Percentiles rank a stretch among this genome's conserved stretches.
Evolutionary conservation across 2,329 filamentous ascomycete genomes (phyloP).

Genomic region (Colletotrichum eremochloae): DNA sequence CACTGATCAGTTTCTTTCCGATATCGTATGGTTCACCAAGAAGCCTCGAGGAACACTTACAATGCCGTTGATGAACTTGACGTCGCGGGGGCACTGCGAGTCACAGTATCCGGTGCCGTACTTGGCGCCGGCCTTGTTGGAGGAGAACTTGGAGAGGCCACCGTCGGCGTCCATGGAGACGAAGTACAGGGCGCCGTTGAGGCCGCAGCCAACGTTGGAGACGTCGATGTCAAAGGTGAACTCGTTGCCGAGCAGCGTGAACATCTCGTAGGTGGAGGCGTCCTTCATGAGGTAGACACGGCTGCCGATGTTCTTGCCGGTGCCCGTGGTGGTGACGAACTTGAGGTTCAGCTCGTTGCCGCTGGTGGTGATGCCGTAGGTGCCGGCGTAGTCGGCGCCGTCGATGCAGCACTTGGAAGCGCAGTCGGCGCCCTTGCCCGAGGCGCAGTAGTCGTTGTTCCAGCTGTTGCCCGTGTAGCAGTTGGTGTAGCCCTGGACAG

Average conservation of each 20-base stretch:
- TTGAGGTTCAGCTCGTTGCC: conserved; percentile 66
- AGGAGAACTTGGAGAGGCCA: conserved; percentile 62
- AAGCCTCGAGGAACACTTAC: conserved; percentile 47
- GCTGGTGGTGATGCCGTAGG: conserved; percentile 67
- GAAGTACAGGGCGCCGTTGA: conserved; percentile 80
- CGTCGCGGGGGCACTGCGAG: conserved; percentile 65
- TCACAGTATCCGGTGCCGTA: conserved; percentile 72
- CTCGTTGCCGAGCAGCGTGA: conserved; percentile 75
- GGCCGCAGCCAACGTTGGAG: conserved; percentile 75
- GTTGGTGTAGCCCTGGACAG: conserved; percentile 61
- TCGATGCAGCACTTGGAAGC: conserved; percentile 66
- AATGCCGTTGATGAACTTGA: conserved; percentile 70
- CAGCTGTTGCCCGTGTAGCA: conserved; percentile 69
- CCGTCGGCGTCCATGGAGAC: conserved; percentile 71
- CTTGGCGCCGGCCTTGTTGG: conserved; percentile 67
- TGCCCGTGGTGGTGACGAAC: conserved; percentile 67
- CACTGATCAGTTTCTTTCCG: background rate
- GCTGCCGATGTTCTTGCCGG: conserved; percentile 63
- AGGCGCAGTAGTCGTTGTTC: conserved; percentile 52
- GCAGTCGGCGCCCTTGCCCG: conserved; percentile 58
- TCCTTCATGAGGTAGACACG: conserved; percentile 75
- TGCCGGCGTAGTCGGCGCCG: conserved; percentile 64
- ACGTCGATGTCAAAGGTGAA: conserved; percentile 81
- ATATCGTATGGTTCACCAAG: background rate
- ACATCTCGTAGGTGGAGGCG: conserved; percentile 73